These are phyloP conservation scores for Trichodelitschia bisporula DNA, from an alignment of 495 filamentous ascomycete species.

Conservation along the genomic window DNA sequence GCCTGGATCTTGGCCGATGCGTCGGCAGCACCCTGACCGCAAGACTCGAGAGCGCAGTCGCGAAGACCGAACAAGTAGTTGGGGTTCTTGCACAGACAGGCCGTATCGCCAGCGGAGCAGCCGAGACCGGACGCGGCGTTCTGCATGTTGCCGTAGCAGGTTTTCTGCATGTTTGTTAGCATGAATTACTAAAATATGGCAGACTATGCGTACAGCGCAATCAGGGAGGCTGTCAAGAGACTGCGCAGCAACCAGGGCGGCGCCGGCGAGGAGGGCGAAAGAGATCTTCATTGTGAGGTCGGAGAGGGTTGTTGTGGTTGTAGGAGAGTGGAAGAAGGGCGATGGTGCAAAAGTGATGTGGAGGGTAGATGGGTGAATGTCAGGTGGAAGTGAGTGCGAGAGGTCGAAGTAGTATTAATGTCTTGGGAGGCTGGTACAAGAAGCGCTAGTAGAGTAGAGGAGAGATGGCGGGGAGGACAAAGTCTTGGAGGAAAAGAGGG, in stretches of 20 bases:
- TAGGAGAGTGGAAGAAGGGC: no score
- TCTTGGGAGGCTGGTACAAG: no score
- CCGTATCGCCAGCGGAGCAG: slow-evolving; percentile 28
- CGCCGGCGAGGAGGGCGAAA: slow-evolving; percentile 14
- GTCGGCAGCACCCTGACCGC: slow-evolving; percentile 16
- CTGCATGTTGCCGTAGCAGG: slow-evolving; percentile 34
- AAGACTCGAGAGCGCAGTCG: slow-evolving; percentile 51
- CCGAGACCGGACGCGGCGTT: slow-evolving; percentile 30
- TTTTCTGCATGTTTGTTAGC: background rate
- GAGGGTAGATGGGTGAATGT: no score
- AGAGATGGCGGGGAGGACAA: no score
- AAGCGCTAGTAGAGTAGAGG: no score
- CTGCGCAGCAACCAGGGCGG: slow-evolving; percentile 13
- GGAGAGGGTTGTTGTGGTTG: background rate
- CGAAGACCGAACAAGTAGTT: slow-evolving; percentile 54
- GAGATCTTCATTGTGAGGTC: slow-evolving; percentile 14
- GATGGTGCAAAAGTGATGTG: no score
- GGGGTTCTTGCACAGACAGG: slow-evolving; percentile 43
- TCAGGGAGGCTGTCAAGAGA: slow-evolving; percentile 6
- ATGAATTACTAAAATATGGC: background rate
- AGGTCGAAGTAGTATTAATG: no score
- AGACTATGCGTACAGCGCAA: slow-evolving; percentile 10
- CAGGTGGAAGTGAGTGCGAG: no score
- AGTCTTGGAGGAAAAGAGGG: no score
- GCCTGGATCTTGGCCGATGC: slow-evolving; percentile 10